phyloP scores from a whole-genome alignment of 345 rosid species.

The Corchorus capsularis region DNA sequence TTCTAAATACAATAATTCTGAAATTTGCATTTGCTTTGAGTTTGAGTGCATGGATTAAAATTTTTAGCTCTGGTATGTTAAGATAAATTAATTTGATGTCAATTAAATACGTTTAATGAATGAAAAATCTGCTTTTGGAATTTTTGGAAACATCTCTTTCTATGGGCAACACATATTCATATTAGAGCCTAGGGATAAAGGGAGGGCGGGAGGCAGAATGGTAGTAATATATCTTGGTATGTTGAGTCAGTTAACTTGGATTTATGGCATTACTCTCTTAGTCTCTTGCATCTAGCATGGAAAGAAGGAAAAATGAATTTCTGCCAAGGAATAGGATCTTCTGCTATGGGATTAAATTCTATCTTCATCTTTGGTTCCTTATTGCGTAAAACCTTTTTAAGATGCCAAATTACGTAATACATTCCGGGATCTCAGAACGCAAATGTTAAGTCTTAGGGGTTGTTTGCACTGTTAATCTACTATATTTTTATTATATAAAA shows the following conservation, averaged over 20 bases:
- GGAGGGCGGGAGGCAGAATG: neutral
- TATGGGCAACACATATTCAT: neutral
- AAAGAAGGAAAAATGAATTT: neutral
- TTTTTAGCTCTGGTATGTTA: neutral
- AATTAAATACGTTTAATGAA: constrained; percentile 1
- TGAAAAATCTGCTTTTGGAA: neutral
- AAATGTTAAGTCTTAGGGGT: neutral
- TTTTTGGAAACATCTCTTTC: constrained; percentile 2
- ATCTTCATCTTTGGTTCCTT: constrained; percentile 1
- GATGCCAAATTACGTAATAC: neutral
- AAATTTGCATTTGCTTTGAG: neutral
- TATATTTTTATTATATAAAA: neutral
- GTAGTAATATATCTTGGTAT: neutral
- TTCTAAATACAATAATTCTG: neutral
- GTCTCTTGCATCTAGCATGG: neutral
- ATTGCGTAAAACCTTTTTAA: neutral
- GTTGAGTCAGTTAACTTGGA: constrained; percentile 1
- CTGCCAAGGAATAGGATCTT: neutral
- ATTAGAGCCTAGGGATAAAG: neutral
- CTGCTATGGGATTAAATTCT: neutral
- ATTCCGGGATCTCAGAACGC: constrained; percentile 2
- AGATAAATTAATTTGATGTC: neutral
- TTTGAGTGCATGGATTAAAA: constrained; percentile 1
- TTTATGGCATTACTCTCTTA: neutral
- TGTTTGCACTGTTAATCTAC: neutral